These are phyloP conservation scores for Aeminium ludgeri DNA, from an alignment of 495 filamentous ascomycete species.

Conservation along the genomic window DNA sequence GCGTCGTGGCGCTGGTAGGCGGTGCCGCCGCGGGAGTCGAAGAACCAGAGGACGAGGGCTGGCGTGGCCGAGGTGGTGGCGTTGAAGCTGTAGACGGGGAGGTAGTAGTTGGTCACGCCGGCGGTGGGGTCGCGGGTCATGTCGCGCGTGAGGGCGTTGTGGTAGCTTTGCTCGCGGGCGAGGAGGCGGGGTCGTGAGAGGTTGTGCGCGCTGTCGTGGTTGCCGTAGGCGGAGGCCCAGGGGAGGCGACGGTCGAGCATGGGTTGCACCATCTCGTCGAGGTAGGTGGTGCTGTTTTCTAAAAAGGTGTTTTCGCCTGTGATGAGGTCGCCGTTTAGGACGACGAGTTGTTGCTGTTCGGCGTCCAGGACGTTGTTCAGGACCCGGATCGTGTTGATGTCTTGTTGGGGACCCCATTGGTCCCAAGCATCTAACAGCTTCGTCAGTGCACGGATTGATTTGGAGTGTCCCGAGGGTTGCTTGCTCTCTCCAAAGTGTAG, in stretches of 20 bases:
- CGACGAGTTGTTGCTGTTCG: conserved; percentile 41
- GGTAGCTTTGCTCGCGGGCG: conserved; percentile 35
- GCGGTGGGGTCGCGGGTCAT: conserved; percentile 29
- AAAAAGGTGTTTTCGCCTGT: conserved; percentile 47
- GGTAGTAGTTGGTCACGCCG: conserved; percentile 57
- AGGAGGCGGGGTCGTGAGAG: conserved; percentile 38
- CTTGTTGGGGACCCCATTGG: conserved; percentile 41
- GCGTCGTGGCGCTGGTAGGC: conserved; percentile 28
- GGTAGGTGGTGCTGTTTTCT: conserved; percentile 40
- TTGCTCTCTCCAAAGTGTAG: conserved; percentile 53
- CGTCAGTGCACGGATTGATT: not conserved
- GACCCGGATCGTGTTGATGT: conserved; percentile 40
- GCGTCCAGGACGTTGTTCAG: conserved; percentile 43
- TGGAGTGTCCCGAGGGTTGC: conserved; percentile 3
- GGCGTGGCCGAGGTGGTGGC: conserved; percentile 22
- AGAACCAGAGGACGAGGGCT: conserved; percentile 53
- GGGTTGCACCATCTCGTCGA: conserved; percentile 45
- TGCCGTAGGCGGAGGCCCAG: conserved; percentile 60
- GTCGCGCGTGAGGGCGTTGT: conserved; percentile 36
- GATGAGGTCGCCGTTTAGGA: conserved; percentile 61
- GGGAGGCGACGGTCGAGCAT: conserved; percentile 33
- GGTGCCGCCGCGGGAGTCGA: conserved; percentile 50
- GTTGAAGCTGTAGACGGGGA: conserved; percentile 35
- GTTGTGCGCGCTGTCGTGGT: conserved; percentile 51
- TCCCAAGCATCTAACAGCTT: conserved; percentile 20